Percentiles rank a stretch among this genome's conserved stretches.
Conservation (phyloP, 2,329 filamentous ascomycete genomes). For the Xylariomycetidae sp. region DNA sequence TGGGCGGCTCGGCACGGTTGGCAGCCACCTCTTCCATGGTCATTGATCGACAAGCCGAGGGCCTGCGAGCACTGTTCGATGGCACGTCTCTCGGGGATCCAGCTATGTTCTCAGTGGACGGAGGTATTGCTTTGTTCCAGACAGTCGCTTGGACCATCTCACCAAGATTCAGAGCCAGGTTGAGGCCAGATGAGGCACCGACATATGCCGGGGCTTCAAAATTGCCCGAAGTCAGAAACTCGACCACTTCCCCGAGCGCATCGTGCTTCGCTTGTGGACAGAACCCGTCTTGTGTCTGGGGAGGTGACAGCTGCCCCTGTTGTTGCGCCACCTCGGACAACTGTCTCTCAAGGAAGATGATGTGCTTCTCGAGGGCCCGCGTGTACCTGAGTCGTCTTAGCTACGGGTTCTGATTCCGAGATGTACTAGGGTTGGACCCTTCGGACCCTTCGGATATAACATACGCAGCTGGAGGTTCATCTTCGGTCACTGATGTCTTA, state of each 20-base stretch:
- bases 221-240: constrained; percentile 39
- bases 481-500: constrained; percentile 34
- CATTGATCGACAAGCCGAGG: constrained; percentile 15
- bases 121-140: constrained; percentile 43
- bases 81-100: background rate
- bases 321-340: constrained; percentile 14
- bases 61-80: constrained; percentile 2
- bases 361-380: constrained; percentile 33
- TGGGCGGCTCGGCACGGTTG: constrained; percentile 38
- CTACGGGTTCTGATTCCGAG: background rate
- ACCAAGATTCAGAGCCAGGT: constrained; percentile 42
- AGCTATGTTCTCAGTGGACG: constrained; percentile 1
- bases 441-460: constrained; percentile 5
- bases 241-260: constrained; percentile 37
- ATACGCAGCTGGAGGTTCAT: constrained; percentile 31
- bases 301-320: constrained; percentile 2
- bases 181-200: constrained; percentile 42
- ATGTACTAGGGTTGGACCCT: background rate
- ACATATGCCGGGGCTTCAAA: constrained; percentile 42
- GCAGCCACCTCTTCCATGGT: constrained; percentile 36
- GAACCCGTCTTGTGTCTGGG: background rate
- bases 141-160: constrained; percentile 49
- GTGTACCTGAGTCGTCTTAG: constrained; percentile 28
- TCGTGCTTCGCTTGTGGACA: constrained; percentile 11
- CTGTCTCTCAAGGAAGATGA: constrained; percentile 33